Evolutionary conservation across 1,284 basidiomycete genomes (phyloP).

Genomic region (Ustilago tritici): DNA sequence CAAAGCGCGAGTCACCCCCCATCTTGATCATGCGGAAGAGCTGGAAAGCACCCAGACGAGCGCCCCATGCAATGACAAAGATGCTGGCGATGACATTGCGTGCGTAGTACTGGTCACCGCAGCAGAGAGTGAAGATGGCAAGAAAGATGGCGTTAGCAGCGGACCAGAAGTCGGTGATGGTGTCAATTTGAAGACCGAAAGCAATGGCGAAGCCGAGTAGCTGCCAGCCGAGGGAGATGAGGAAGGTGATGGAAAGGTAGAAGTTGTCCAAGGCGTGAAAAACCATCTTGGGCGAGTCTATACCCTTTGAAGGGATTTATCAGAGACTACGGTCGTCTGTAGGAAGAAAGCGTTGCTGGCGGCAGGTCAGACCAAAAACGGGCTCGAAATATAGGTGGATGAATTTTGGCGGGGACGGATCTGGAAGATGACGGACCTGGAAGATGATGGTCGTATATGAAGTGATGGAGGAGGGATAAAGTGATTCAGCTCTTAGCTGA

Average conservation of each 20-base stretch:
- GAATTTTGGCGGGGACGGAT: not conserved
- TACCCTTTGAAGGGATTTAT: not conserved
- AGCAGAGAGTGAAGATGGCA: conserved; percentile 69
- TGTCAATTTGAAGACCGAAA: conserved; percentile 65
- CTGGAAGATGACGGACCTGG: not conserved
- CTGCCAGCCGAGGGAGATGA: conserved; percentile 79
- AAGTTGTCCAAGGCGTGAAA: conserved; percentile 74
- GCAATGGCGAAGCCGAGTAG: conserved; percentile 76
- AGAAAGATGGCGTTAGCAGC: conserved; percentile 62
- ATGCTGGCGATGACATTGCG: conserved; percentile 74
- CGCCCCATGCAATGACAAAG: conserved; percentile 73
- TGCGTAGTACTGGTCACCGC: conserved; percentile 72
- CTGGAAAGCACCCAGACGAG: conserved; percentile 64
- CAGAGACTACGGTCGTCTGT: not conserved
- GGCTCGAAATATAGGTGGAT: not conserved
- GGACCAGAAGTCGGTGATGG: conserved; percentile 65
- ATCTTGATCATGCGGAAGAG: conserved; percentile 66
- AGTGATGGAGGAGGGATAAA: not conserved
- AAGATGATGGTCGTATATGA: conserved; percentile 6
- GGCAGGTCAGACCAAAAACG: not conserved
- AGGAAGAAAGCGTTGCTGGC: not conserved
- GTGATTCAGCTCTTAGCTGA: conserved; percentile 22
- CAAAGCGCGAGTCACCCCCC: conserved; percentile 65
- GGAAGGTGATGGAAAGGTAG: conserved; percentile 77
- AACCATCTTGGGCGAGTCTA: conserved; percentile 22